These are phyloP conservation scores for Globisporangium nagaii DNA, from an alignment of 352 stramenopile species.

Conservation along the genomic window DNA sequence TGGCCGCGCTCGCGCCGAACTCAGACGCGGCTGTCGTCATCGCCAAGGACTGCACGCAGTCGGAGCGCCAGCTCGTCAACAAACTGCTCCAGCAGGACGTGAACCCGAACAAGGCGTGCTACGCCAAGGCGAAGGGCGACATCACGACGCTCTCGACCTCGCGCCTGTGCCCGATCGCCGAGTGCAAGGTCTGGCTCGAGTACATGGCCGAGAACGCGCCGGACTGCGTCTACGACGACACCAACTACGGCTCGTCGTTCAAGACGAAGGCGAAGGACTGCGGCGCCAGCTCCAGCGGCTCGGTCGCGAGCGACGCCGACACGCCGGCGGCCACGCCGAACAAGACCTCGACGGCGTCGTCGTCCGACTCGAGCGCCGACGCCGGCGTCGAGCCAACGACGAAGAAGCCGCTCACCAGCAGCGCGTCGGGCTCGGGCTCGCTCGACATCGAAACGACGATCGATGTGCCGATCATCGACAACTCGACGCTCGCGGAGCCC, in stretches of 20 bases:
- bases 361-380: constrained; percentile 10
- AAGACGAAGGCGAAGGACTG: constrained; percentile 44
- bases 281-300: constrained; percentile 7
- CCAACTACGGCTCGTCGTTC: constrained; percentile 49
- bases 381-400: constrained; percentile 7
- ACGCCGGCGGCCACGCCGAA: not conserved
- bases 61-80: constrained; percentile 47
- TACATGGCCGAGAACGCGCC: constrained; percentile 50
- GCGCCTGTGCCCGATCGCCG: constrained; percentile 41
- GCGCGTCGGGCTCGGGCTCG: not conserved
- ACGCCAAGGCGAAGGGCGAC: constrained; percentile 38
- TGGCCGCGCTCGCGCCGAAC: constrained; percentile 9
- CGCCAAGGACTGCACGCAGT: constrained; percentile 45
- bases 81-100: constrained; percentile 50
- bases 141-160: constrained; percentile 45
- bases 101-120: constrained; percentile 54
- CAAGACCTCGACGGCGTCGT: constrained; percentile 2
- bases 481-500: constrained; percentile 9
- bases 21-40: constrained; percentile 10
- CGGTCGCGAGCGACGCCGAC: not conserved
- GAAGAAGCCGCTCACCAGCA: not conserved
- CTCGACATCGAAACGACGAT: constrained; percentile 6
- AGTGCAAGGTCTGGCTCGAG: constrained; percentile 46
- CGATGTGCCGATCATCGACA: constrained; percentile 1
- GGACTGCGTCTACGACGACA: constrained; percentile 60